Evolutionary conservation across 1,139 yeast genomes (phyloP), one percentile per base, ranked within the genome.

Genomic region (Yamadazyma trypodendri): DNA sequence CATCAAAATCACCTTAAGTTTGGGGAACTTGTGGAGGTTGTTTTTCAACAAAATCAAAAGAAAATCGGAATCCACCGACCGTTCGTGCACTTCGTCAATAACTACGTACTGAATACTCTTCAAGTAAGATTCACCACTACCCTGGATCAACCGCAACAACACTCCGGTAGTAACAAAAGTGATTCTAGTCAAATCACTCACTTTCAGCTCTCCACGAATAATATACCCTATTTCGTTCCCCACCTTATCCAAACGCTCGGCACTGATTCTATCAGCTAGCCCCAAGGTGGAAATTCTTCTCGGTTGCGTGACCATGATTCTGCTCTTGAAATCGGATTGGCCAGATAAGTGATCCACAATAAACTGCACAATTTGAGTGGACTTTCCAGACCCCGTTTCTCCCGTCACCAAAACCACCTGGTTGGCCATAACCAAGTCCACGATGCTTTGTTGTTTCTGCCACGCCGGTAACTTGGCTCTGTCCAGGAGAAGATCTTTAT

Each of bases 331-430:
- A 40, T 79, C 74, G 9, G 20, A 10, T 0, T 75, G 75, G 13
- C 58, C 54, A 34, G 68, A 61, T 43, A 84, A 54, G 31, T 80
- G 68, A 56, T 92, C 97, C 23, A 90, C 63, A 13, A 92, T 67
- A 51, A 88, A 92, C 58, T 92, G 98, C 2, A 88, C 96, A 11
- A 88, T 80, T 56, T 89, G 97, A 0, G 97, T 89, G 0, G 96
- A 86, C 55, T 89, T 89, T 48, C 97, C 97, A 0, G 96, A 88
- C 49, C 98, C 98, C 0, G 98, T 92, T 58, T 92, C 98, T 57
- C 97, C 98, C 1, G 97, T 92, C 25, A 92, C 76, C 28, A 92
- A 63, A 3, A 87, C 79, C 2, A 88, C 84, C 45, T 78, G 79
- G 51, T 84, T 77, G 0, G 66, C 47, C 27, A 72, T 66, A 5